Base-by-base conservation (phyloP, 73 alveolate species). In the Uronychia setigera region DNA sequence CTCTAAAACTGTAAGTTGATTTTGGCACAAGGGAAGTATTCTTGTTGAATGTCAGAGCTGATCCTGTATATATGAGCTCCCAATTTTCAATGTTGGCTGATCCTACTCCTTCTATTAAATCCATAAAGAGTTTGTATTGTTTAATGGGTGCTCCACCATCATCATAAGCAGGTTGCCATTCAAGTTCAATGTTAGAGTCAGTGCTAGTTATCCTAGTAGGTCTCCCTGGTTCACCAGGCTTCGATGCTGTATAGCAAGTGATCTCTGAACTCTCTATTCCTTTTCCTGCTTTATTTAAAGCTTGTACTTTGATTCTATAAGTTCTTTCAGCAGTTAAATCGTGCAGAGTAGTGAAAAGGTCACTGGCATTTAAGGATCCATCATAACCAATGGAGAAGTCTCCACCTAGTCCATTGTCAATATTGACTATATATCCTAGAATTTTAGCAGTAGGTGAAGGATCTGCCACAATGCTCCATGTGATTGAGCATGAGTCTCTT, bases 121-220 rank as follows among this genome's bases (percentile, higher is more conserved):
- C 95, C 87, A 87, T 91, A 80, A 84, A 94, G 75, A 94, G 82
- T 29, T 91, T 88, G 85, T 94, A 94, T 26, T 87, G 31, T 33
- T 59, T 80, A 27, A 94, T 83, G 32, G 94, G 92, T 1, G 95
- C 83, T n/a, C 94, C 93, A 0, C 94, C 92, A 90, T 90, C 95
- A 30, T 89, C 93, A 34, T 82, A 83, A 80, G 98, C 96, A 33
- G 98, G 98, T 28, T 82, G 94, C 97, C 97, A 93, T 46, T 81
- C 74, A 32, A 93, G 77, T 35, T 93, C 82, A 14, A 93, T 90
- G 82, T 57, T 80, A 0, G 94, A n/a, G 27, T 87, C 35, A 31
- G 88, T 46, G 28, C 95, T 85, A 26, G 93, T 27, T 28, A 94
- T 82, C 82, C 82, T 74, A 33, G 60, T 30, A 0, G 95, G 93